phyloP scores from a whole-genome alignment of 2,329 filamentous ascomycete species.

The Cladosporium austrohemisphaericum region DNA sequence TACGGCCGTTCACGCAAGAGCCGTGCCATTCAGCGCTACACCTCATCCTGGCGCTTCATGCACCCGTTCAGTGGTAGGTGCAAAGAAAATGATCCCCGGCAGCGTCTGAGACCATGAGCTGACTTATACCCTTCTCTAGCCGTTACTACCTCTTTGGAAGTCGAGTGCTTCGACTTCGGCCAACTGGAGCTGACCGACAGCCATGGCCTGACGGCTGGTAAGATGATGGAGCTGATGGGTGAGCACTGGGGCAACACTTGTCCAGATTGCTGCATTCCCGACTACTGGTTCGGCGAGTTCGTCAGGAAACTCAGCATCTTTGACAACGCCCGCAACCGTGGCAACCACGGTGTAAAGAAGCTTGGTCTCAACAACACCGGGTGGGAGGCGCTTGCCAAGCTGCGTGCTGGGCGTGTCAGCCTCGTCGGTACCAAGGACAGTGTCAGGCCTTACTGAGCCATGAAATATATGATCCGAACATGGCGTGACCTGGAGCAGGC shows the following conservation, averaged over 20 bases:
- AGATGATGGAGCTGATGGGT: slow-evolving; percentile 4
- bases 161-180: slow-evolving; percentile 7
- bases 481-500: no score
- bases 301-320: not conserved
- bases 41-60: slow-evolving; percentile 4
- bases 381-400: not conserved
- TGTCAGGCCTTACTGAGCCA: not conserved
- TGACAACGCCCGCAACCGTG: not conserved
- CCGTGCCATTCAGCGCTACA: not conserved
- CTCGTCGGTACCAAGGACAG: not conserved
- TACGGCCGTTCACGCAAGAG: not conserved
- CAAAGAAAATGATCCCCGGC: no score
- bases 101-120: no score
- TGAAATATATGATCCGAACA: no score
- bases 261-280: not conserved
- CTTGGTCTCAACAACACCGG: not conserved
- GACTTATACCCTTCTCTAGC: no score
- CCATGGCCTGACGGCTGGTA: not conserved
- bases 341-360: not conserved
- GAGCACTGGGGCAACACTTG: not conserved
- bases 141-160: not conserved
- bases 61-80: slow-evolving; percentile 1
- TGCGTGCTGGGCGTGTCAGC: not conserved
- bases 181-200: not conserved
- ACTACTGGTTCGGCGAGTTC: slow-evolving; percentile 5